Evolutionary conservation across 192 early-diverging fungal species (phyloP), one percentile per base, ranked within the genome.

Genomic region (Backusella morwellensis): DNA sequence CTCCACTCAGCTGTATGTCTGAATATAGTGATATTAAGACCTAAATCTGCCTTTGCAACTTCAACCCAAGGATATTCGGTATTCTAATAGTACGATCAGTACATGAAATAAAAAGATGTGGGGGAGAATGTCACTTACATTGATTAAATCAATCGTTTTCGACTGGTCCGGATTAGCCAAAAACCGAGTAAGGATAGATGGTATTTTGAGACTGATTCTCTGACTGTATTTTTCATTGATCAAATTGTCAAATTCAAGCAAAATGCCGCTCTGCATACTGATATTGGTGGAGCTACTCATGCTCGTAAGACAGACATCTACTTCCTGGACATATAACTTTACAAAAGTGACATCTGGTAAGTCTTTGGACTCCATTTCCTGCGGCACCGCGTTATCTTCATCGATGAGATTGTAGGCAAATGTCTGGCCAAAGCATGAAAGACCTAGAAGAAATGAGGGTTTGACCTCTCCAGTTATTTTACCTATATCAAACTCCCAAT

Each of bases 401-500:
- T 94, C 91, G 6, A 85, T 83, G 35, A 89, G 77, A 66, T 93
- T 91, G 77, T 93, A 92, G 0, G 74, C 73, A 76, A 95, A 92
- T 34, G 86, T 78, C 19, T 89, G 87, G 19, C 88, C 78, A 68
- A 90, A 89, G 7, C 84, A 81, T 0, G 75, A 59, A 2, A 88
- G 74, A 23, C 88, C 89, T 1, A 87, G 71, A 12, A 92, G 69
- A 74, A 92, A 91, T 1, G 86, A 81, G 0, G 91, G 90, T 63
- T 86, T 89, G 29, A 95, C 81, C 50, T 93, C 87, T 35, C 93
- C 94, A 36, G 79, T 81, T 19, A 95, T 89, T 35, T 81, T 77
- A 19, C 90, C 91, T 40, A 89, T 75, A 67, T 87, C 85, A 36
- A 93, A 78, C 12, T 88, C 86, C 90, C 91, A 93, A 79, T 93